Percentiles rank a stretch among this genome's conserved stretches.
Evolutionary conservation across 2,329 filamentous ascomycete genomes (phyloP).

Genomic region (Aspergillus ochraceoroseus): DNA sequence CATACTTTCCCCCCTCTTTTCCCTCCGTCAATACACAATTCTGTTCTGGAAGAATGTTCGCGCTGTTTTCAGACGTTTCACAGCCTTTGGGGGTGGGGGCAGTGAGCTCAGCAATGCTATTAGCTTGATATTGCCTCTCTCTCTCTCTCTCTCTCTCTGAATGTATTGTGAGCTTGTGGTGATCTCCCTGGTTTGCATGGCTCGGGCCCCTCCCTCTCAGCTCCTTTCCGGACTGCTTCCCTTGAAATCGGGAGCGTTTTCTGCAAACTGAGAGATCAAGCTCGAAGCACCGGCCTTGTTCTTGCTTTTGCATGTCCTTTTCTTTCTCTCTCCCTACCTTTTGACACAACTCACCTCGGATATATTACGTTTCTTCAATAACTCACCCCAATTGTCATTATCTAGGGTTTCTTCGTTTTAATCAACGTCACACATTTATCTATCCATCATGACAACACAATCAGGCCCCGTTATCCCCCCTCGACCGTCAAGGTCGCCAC

Average conservation of each 20-base stretch:
- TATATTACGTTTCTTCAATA: no score
- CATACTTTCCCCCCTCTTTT: conserved; percentile 21
- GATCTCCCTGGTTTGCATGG: conserved; percentile 5
- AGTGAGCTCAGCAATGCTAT: conserved; percentile 10
- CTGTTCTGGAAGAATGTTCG: not conserved
- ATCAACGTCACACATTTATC: conserved; percentile 2
- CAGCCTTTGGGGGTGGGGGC: no score
- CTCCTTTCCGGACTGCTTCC: no score
- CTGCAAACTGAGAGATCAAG: no score
- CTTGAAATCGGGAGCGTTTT: no score
- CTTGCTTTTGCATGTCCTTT: no score
- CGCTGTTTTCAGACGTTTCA: conserved; percentile 8
- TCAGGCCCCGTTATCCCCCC: conserved; percentile 57
- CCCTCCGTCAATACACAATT: not conserved
- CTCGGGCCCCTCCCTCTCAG: not conserved
- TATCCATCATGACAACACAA: conserved; percentile 37
- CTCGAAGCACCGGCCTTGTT: no score
- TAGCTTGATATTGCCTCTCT: conserved; percentile 12
- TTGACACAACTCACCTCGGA: no score
- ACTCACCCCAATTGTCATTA: conserved; percentile 6
- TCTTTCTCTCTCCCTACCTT: no score
- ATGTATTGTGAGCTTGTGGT: conserved; percentile 11
- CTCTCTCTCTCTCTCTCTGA: no score
- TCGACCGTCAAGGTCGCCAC: conserved; percentile 54
- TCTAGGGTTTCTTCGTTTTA: conserved; percentile 4